Evolutionary conservation across 306 rosid species (phyloP).

Genomic region (Albizia julibrissin): DNA sequence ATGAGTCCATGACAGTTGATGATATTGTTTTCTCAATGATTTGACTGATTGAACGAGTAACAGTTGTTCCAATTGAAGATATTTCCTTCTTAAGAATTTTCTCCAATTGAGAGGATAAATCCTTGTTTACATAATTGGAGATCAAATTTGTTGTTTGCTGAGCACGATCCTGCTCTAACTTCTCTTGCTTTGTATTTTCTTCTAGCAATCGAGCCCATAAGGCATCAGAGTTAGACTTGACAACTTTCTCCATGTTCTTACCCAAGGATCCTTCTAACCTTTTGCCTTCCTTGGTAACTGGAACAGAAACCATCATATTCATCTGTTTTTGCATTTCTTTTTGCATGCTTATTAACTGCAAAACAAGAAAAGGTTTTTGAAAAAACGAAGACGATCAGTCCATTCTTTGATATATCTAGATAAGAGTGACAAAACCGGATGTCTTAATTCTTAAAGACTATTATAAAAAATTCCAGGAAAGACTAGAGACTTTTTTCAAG

Average conservation of each 20-base stretch:
- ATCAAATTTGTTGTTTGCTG: conserved; percentile 64
- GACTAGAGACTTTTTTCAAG: not conserved
- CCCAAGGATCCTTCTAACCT: conserved; percentile 70
- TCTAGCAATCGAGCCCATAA: conserved; percentile 69
- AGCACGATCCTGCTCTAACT: conserved; percentile 55
- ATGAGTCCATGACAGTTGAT: conserved; percentile 54
- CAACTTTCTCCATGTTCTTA: conserved; percentile 60
- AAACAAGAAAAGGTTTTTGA: conserved; percentile 33
- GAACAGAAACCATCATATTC: conserved; percentile 55
- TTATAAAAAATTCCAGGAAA: conserved; percentile 1
- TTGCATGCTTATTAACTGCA: conserved; percentile 62
- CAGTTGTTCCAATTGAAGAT: conserved; percentile 56
- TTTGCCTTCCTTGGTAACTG: conserved; percentile 65
- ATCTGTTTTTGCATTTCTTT: conserved; percentile 77
- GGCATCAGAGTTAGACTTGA: conserved; percentile 64
- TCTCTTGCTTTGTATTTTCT: conserved; percentile 68
- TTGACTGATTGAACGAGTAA: conserved; percentile 58
- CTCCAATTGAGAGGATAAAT: conserved; percentile 57
- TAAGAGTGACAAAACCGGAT: conserved; percentile 14
- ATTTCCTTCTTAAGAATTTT: conserved; percentile 69
- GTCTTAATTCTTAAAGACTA: not conserved
- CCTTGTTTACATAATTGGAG: conserved; percentile 59
- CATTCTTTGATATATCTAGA: conserved; percentile 13
- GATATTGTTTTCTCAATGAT: conserved; percentile 54
- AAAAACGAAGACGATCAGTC: not conserved